Conservation (phyloP, 2,329 filamentous ascomycete species). For the Fusarium tjaetaba region DNA sequence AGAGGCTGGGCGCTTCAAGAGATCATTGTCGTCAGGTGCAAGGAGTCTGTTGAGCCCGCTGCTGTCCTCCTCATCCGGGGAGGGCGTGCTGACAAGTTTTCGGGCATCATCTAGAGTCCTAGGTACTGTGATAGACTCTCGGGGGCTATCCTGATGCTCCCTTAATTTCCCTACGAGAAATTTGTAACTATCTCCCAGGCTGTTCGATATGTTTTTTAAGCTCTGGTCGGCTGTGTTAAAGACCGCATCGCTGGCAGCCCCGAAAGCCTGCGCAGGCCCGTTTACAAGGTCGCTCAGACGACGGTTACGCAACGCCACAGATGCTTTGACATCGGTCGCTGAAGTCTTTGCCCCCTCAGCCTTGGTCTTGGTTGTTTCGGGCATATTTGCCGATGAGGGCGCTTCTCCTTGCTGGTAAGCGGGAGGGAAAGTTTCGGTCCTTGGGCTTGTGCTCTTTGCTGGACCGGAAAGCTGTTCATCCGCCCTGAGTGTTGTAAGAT, state of each 20-base stretch:
- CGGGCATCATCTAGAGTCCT: slow-evolving; percentile 93
- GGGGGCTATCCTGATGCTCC: slow-evolving; percentile 66
- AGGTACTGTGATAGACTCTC: slow-evolving; percentile 70
- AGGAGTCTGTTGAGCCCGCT: slow-evolving; percentile 65
- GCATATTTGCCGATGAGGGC: slow-evolving; percentile 45
- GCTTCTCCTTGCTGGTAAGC: slow-evolving; percentile 61
- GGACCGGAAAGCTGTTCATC: slow-evolving; percentile 80
- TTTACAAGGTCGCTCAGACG: slow-evolving; percentile 88
- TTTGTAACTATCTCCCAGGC: slow-evolving; percentile 90
- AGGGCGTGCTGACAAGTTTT: slow-evolving; percentile 82
- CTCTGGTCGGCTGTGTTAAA: slow-evolving; percentile 90
- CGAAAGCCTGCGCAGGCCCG: slow-evolving; percentile 82
- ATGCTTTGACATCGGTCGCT: slow-evolving; percentile 56
- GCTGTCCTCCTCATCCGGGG: slow-evolving; percentile 70
- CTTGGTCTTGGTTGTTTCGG: slow-evolving; percentile 47
- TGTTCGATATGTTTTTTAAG: slow-evolving; percentile 90
- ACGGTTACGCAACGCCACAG: slow-evolving; percentile 70
- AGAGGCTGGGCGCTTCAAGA: slow-evolving; percentile 42
- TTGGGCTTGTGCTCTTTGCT: slow-evolving; percentile 63
- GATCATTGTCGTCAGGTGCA: slow-evolving; percentile 52
- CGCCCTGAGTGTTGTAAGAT: slow-evolving; percentile 85
- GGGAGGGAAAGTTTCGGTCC: slow-evolving; percentile 66
- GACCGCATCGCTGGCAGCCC: slow-evolving; percentile 84
- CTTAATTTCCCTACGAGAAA: slow-evolving; percentile 90
- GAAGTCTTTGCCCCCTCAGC: slow-evolving; percentile 50